Conservation (phyloP, 192 early-diverging fungal genomes). For the Chytriomyces hyalinus region DNA sequence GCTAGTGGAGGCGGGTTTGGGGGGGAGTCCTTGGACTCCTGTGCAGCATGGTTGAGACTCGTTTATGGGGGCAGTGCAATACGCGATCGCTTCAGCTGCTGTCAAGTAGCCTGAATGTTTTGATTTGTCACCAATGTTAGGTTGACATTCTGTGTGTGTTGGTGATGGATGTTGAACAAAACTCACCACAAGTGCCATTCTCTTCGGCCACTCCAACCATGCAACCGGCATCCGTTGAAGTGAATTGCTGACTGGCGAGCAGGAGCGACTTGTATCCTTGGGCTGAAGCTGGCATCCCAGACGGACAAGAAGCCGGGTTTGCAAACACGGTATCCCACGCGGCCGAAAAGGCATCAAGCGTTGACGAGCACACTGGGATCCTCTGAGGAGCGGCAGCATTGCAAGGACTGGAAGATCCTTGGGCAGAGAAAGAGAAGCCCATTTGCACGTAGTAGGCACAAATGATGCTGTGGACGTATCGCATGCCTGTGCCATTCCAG, state of each 20-base stretch:
- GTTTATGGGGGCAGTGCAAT: background rate
- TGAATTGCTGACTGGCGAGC: background rate
- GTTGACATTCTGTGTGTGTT: background rate
- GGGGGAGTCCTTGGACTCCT: too few relatives aligned
- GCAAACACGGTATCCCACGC: background rate
- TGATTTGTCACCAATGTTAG: background rate
- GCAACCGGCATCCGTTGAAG: background rate
- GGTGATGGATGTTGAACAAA: background rate
- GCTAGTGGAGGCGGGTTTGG: too few relatives aligned
- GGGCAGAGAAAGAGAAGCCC: background rate
- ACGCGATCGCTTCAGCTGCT: conserved; percentile 1
- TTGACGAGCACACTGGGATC: background rate
- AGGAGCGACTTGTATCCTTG: background rate
- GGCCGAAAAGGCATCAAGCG: background rate
- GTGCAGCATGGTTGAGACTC: background rate
- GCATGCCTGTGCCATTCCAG: background rate
- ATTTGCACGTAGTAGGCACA: background rate
- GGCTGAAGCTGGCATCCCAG: background rate
- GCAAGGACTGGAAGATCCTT: background rate
- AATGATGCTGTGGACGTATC: background rate
- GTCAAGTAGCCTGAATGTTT: background rate
- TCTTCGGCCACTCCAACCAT: background rate
- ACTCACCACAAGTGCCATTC: background rate
- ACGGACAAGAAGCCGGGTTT: background rate
- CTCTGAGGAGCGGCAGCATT: background rate